Evolutionary conservation across 805 yeast species (phyloP).

Genomic region (Nematodospora valgi): DNA sequence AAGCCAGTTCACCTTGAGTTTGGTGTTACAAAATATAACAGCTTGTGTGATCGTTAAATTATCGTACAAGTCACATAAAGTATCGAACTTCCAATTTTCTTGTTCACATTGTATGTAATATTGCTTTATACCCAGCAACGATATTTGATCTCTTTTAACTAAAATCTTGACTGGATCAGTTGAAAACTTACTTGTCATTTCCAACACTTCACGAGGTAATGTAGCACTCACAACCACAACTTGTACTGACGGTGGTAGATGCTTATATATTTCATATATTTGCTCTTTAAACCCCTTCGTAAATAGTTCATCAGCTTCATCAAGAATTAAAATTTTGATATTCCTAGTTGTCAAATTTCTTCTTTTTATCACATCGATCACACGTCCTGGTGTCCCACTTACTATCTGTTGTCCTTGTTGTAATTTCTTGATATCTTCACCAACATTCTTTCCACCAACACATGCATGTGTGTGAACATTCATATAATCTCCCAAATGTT

Average conservation of each 20-base stretch:
- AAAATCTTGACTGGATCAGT: conserved; percentile 90
- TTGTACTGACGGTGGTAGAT: conserved; percentile 81
- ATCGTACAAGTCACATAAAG: conserved; percentile 91
- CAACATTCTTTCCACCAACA: conserved; percentile 87
- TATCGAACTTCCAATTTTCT: conserved; percentile 93
- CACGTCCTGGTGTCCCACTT: conserved; percentile 98
- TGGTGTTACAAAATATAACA: conserved; percentile 96
- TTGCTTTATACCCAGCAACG: conserved; percentile 93
- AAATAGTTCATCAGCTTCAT: conserved; percentile 95
- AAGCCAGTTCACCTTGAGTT: conserved; percentile 90
- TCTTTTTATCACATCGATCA: conserved; percentile 84
- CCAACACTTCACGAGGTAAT: conserved; percentile 85
- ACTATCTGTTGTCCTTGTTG: conserved; percentile 83
- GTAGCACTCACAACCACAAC: conserved; percentile 96
- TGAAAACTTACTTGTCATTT: conserved; percentile 88
- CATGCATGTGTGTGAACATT: conserved; percentile 85
- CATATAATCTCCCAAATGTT: conserved; percentile 84
- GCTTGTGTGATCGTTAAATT: conserved; percentile 95
- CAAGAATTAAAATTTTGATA: conserved; percentile 84
- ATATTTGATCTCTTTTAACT: conserved; percentile 91
- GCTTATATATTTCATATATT: conserved; percentile 85
- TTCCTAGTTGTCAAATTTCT: conserved; percentile 69
- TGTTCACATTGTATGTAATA: conserved; percentile 86
- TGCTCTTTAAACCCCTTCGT: conserved; percentile 94
- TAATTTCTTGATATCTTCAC: conserved; percentile 74